phyloP scores from a whole-genome alignment of 2,329 filamentous ascomycete species.

The Diaporthe velutina region DNA sequence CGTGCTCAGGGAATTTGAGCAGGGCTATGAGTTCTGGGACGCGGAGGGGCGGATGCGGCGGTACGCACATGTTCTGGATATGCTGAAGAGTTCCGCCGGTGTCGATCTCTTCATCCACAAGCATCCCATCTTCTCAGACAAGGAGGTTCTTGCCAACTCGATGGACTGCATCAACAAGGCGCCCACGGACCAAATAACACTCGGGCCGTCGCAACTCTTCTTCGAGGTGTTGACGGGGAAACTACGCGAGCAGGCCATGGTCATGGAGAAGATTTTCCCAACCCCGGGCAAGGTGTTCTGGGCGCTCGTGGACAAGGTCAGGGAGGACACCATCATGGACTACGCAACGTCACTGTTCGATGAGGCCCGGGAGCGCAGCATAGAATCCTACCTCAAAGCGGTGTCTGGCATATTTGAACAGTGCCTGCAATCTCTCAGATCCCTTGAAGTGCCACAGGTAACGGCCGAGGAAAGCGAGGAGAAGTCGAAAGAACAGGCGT shows the following conservation, averaged over 20 bases:
- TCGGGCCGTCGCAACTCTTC: conserved; percentile 86
- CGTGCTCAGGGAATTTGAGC: conserved; percentile 90
- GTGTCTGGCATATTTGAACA: conserved; percentile 92
- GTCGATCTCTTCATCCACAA: conserved; percentile 91
- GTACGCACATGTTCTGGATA: conserved; percentile 88
- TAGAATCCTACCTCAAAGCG: conserved; percentile 84
- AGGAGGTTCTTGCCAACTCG: conserved; percentile 77
- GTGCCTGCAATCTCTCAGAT: conserved; percentile 80
- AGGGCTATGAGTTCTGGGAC: conserved; percentile 90
- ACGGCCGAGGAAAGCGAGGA: conserved; percentile 72
- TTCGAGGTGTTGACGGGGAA: conserved; percentile 81
- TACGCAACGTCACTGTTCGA: conserved; percentile 90
- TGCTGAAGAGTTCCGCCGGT: conserved; percentile 82
- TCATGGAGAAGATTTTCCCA: conserved; percentile 88
- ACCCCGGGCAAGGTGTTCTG: conserved; percentile 78
- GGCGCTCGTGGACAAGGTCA: conserved; percentile 83
- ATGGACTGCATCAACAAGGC: conserved; percentile 84
- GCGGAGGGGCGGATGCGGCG: conserved; percentile 89
- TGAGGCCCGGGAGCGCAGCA: conserved; percentile 82
- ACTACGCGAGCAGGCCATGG: conserved; percentile 82
- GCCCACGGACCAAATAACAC: conserved; percentile 74
- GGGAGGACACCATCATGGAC: conserved; percentile 86
- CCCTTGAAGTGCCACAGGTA: conserved; percentile 75
- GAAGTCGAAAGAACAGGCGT: conserved; percentile 75
- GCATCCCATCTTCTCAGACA: conserved; percentile 84